Evolutionary conservation across 371 early-diverging fungal genomes (phyloP).

Genomic region (Umbelopsis sp.): DNA sequence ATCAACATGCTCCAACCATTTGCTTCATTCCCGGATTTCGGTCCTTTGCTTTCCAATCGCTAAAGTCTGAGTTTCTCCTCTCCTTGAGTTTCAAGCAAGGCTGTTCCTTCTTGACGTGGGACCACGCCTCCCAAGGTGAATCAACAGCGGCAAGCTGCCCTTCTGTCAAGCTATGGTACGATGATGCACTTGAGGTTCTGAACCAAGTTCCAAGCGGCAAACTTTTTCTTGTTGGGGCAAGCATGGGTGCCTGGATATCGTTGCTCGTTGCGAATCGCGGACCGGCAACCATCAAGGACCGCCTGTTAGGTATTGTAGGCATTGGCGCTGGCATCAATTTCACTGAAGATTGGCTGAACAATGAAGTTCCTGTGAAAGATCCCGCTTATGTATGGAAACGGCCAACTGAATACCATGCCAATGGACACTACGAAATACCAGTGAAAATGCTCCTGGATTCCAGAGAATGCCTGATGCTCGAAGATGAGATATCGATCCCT

Average conservation of each 20-base stretch:
- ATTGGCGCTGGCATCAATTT: constrained; percentile 45
- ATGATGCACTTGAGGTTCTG: constrained; percentile 2
- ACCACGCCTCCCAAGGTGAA: constrained; percentile 26
- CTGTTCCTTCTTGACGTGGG: constrained; percentile 41
- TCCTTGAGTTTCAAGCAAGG: constrained; percentile 23
- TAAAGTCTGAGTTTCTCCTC: constrained; percentile 33
- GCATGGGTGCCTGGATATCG: constrained; percentile 49
- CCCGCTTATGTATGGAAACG: constrained; percentile 31
- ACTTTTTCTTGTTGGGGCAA: constrained; percentile 34
- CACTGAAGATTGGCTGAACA: constrained; percentile 40
- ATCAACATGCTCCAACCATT: constrained; percentile 23
- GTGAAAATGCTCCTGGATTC: constrained; percentile 36
- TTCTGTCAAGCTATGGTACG: background rate
- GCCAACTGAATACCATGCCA: constrained; percentile 35
- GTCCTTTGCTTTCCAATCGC: constrained; percentile 36
- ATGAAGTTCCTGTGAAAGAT: constrained; percentile 31
- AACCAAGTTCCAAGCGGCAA: background rate
- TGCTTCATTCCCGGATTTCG: constrained; percentile 52
- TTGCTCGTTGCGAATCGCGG: constrained; percentile 26
- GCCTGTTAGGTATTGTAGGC: constrained; percentile 33
- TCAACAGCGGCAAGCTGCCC: constrained; percentile 29
- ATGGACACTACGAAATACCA: constrained; percentile 43
- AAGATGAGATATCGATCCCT: constrained; percentile 4
- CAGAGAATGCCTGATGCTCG: constrained; percentile 25
- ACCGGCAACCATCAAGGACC: background rate